These are phyloP conservation scores for Patellifolia procumbens DNA, from an alignment of 179 eudicot species.

Conservation along the genomic window DNA sequence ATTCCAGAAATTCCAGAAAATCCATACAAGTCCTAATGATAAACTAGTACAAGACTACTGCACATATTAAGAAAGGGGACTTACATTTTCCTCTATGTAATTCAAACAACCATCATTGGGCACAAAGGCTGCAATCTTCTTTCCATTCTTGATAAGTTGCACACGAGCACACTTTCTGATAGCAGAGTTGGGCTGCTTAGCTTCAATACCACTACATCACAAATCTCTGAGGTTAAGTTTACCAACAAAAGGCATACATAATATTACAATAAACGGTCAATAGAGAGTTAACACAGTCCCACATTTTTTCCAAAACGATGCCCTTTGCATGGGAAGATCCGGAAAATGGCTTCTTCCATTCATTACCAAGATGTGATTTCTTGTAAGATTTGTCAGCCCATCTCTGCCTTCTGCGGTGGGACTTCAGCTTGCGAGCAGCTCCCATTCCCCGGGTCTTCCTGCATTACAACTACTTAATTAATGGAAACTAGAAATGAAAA, in stretches of 20 bases:
- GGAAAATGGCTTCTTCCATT: slow-evolving; percentile 43
- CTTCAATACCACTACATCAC: slow-evolving; percentile 40
- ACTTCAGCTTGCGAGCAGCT: slow-evolving; percentile 42
- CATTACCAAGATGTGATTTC: slow-evolving; percentile 42
- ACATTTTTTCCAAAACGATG: slow-evolving; percentile 43
- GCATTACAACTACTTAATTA: not conserved
- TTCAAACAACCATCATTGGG: slow-evolving; percentile 49
- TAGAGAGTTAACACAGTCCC: not conserved
- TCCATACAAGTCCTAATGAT: not conserved
- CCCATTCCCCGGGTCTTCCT: slow-evolving; percentile 43
- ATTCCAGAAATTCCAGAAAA: not conserved
- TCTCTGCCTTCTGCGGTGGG: slow-evolving; percentile 38
- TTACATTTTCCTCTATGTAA: slow-evolving; percentile 42
- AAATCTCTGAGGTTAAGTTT: too few relatives aligned
- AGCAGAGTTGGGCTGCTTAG: slow-evolving; percentile 45
- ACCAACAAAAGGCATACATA: not conserved
- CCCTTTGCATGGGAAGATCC: slow-evolving; percentile 44
- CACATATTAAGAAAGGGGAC: not conserved
- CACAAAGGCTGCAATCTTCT: slow-evolving; percentile 43
- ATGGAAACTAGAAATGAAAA: not conserved
- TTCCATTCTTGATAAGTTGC: slow-evolving; percentile 39
- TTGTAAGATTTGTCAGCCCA: slow-evolving; percentile 44
- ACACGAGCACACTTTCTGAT: slow-evolving; percentile 44
- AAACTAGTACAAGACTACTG: not conserved
- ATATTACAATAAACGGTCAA: too few relatives aligned